phyloP scores from a whole-genome alignment of 768 basidiomycete genomes.

The Lentinula boryana region DNA sequence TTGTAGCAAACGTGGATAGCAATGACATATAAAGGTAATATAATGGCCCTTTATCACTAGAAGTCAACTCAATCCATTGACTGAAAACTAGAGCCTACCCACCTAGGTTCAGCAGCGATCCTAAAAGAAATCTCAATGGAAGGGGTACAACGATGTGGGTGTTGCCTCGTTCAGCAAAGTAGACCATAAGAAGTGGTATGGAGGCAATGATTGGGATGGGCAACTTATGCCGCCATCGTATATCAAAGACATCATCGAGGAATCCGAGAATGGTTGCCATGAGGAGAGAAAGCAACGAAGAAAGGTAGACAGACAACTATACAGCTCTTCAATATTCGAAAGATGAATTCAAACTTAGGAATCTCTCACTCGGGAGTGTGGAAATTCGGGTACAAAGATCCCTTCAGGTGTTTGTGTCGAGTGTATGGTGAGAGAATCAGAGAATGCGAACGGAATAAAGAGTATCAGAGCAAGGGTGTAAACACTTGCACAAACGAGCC shows the following conservation, averaged over 20 bases:
- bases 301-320: constrained; percentile 88
- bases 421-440: constrained; percentile 52
- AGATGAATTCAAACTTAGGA: background rate
- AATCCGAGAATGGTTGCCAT: constrained; percentile 94
- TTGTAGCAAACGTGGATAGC: constrained; percentile 93
- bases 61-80: background rate
- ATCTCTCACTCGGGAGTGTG: constrained; percentile 67
- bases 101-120: constrained; percentile 87
- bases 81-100: background rate
- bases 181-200: constrained; percentile 92
- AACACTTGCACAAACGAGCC: constrained; percentile 83
- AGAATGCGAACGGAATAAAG: constrained; percentile 95
- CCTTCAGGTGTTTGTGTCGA: constrained; percentile 47
- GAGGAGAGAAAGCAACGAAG: constrained; percentile 85
- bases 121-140: constrained; percentile 67
- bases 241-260: constrained; percentile 96
- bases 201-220: constrained; percentile 96
- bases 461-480: constrained; percentile 85
- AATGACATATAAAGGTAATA: constrained; percentile 98
- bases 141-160: constrained; percentile 91
- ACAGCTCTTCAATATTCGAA: background rate
- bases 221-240: constrained; percentile 96
- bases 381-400: constrained; percentile 61
- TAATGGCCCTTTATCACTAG: constrained; percentile 59
- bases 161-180: constrained; percentile 90